Percentiles rank a stretch among this genome's conserved stretches.
These are phyloP conservation scores for Pleurotus sapidus DNA, from an alignment of 768 basidiomycete species.

Conservation along the genomic window DNA sequence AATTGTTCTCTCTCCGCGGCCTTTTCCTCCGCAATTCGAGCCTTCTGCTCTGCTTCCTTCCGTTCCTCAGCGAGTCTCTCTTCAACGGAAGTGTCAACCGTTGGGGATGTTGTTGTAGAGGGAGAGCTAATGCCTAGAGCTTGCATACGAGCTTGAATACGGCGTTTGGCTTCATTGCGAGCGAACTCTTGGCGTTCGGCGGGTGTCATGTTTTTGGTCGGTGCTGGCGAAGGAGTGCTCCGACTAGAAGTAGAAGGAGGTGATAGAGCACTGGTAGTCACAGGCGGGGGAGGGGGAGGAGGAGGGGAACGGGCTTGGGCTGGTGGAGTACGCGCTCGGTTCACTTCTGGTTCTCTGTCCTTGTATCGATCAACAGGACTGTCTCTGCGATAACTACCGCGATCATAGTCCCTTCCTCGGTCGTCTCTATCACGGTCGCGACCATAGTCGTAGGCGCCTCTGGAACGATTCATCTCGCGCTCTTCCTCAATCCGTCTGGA, in stretches of 20 bases:
- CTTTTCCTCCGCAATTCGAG: slow-evolving; percentile 71
- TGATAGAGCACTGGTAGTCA: too few species aligned
- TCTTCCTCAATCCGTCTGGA: slow-evolving; percentile 33
- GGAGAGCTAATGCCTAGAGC: slow-evolving; percentile 72
- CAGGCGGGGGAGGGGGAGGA: slow-evolving; percentile 34
- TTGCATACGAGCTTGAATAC: slow-evolving; percentile 81
- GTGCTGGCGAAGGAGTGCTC: slow-evolving; percentile 51
- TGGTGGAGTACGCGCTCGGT: slow-evolving; percentile 39
- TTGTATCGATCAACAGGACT: slow-evolving; percentile 19
- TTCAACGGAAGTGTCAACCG: slow-evolving; percentile 77
- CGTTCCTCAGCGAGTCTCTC: slow-evolving; percentile 84
- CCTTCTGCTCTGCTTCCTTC: slow-evolving; percentile 88
- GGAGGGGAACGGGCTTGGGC: slow-evolving; percentile 41
- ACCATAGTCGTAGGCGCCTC: slow-evolving; percentile 19
- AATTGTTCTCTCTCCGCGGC: slow-evolving; percentile 76
- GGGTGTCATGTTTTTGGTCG: slow-evolving; percentile 74
- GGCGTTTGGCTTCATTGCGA: slow-evolving; percentile 74
- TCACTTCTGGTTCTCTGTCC: slow-evolving; percentile 36
- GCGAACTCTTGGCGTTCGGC: slow-evolving; percentile 81
- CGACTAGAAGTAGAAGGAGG: slow-evolving; percentile 43
- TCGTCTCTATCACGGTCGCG: slow-evolving; percentile 41
- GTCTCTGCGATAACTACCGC: background rate
- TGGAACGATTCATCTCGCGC: slow-evolving; percentile 11
- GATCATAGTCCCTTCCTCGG: slow-evolving; percentile 36
- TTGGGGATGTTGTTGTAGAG: slow-evolving; percentile 31